phyloP scores from a whole-genome alignment of 805 yeast genomes.

The Ogataea chonburiensis region DNA sequence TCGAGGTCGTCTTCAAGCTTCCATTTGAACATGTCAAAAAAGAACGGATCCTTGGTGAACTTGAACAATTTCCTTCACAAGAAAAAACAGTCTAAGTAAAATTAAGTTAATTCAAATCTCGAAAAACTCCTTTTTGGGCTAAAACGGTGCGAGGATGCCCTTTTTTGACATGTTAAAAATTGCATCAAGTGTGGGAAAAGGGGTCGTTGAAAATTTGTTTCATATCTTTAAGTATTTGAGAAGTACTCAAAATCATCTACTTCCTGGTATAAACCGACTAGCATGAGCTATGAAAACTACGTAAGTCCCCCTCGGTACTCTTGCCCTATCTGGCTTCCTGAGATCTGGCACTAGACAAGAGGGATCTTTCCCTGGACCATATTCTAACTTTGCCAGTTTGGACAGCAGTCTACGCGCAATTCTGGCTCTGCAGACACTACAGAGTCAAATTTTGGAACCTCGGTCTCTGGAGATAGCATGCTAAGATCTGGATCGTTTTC shows the following conservation, averaged over 20 bases:
- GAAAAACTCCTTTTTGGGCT: not conserved
- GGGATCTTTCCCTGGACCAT: constrained; percentile 1
- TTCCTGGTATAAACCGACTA: not conserved
- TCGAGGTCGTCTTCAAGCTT: constrained; percentile 22
- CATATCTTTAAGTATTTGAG: constrained; percentile 1
- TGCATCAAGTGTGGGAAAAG: constrained; percentile 17
- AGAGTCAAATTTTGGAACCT: constrained; percentile 23
- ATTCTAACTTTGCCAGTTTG: constrained; percentile 5
- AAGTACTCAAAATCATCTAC: not conserved
- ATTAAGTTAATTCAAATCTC: no score
- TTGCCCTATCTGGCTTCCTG: not conserved
- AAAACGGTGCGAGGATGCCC: constrained; percentile 8
- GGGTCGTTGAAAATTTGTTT: constrained; percentile 15
- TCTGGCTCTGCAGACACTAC: constrained; percentile 24
- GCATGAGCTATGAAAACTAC: constrained; percentile 22
- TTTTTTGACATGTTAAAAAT: constrained; percentile 18
- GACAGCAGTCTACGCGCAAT: constrained; percentile 14
- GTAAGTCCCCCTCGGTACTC: constrained; percentile 12
- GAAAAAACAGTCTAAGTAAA: constrained; percentile 12
- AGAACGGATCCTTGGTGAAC: constrained; percentile 27
- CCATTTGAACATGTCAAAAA: constrained; percentile 21
- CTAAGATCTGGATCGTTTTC: constrained; percentile 15
- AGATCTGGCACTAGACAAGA: constrained; percentile 3
- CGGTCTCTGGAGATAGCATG: constrained; percentile 18
- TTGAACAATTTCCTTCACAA: constrained; percentile 24